Conservation (phyloP, 2,329 filamentous ascomycete species). For the Neurospora sp. region DNA sequence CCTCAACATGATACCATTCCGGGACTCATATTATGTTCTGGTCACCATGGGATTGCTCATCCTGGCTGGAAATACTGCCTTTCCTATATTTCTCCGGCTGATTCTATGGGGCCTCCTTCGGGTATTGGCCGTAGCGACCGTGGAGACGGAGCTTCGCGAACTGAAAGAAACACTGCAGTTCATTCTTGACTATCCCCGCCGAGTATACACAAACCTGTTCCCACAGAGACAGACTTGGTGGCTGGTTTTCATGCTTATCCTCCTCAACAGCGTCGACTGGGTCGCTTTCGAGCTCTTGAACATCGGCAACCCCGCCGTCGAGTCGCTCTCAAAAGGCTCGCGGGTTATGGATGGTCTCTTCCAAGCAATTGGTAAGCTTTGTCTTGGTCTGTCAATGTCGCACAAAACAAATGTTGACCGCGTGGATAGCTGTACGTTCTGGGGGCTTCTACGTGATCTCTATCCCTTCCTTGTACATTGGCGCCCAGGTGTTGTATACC, state of each 20-base stretch:
- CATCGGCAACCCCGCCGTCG: conserved; percentile 47
- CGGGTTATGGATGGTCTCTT: conserved; percentile 56
- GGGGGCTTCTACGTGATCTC: conserved; percentile 57
- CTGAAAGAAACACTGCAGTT: conserved; percentile 42
- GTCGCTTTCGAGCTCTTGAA: conserved; percentile 55
- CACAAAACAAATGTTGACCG: not conserved
- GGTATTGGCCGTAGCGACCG: conserved; percentile 28
- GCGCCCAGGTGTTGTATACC: conserved; percentile 49
- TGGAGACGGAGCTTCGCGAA: conserved; percentile 24
- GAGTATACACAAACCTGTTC: conserved; percentile 55
- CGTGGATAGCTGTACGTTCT: conserved; percentile 43
- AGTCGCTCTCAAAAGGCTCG: conserved; percentile 38
- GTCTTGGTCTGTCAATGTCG: not conserved
- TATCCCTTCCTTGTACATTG: conserved; percentile 45
- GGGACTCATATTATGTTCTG: conserved; percentile 39
- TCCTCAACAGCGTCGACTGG: conserved; percentile 56
- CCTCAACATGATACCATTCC: conserved; percentile 54
- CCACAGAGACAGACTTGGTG: conserved; percentile 55
- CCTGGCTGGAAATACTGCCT: conserved; percentile 56
- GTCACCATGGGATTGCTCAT: conserved; percentile 47
- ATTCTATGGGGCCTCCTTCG: conserved; percentile 44
- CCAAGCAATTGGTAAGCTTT: conserved; percentile 42
- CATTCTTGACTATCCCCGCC: conserved; percentile 44
- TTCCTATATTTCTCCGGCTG: conserved; percentile 52
- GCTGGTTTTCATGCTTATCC: conserved; percentile 49